These are phyloP conservation scores for Macaranga tanarius DNA, from an alignment of 441 rosid species.

Conservation along the genomic window DNA sequence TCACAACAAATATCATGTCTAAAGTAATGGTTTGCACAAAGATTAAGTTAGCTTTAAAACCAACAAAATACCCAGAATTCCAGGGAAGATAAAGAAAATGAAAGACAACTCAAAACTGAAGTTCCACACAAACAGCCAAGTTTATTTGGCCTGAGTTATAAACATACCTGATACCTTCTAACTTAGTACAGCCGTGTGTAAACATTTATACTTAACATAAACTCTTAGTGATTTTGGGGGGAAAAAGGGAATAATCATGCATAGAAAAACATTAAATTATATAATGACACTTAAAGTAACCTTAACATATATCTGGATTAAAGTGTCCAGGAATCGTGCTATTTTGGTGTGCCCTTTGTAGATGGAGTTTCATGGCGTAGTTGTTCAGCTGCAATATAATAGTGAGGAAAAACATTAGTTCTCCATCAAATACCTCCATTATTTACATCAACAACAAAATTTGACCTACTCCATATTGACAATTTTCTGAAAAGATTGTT, in stretches of 20 bases:
- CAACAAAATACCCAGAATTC: background rate
- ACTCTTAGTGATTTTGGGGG: background rate
- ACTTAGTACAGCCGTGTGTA: conserved; percentile 14
- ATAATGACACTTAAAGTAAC: background rate
- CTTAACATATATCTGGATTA: conserved; percentile 32
- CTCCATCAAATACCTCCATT: background rate
- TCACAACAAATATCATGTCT: background rate
- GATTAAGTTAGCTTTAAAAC: background rate
- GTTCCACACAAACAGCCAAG: conserved; percentile 1
- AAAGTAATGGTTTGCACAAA: no score
- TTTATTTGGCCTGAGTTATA: conserved; percentile 8
- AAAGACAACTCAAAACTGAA: background rate
- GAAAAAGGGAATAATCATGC: background rate
- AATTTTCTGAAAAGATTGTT: no score
- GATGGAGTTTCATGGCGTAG: conserved; percentile 47
- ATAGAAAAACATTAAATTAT: background rate
- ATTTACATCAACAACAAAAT: background rate
- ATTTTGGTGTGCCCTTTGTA: conserved; percentile 42
- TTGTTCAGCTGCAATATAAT: conserved; percentile 41
- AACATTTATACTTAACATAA: background rate
- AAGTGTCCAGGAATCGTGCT: conserved; percentile 32
- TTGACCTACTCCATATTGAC: no score
- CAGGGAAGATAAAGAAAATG: background rate
- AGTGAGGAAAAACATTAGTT: background rate
- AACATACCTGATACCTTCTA: background rate